Evolutionary conservation across 257 asterid genomes (phyloP).

Genomic region (Nyctanthes arbortristis): DNA sequence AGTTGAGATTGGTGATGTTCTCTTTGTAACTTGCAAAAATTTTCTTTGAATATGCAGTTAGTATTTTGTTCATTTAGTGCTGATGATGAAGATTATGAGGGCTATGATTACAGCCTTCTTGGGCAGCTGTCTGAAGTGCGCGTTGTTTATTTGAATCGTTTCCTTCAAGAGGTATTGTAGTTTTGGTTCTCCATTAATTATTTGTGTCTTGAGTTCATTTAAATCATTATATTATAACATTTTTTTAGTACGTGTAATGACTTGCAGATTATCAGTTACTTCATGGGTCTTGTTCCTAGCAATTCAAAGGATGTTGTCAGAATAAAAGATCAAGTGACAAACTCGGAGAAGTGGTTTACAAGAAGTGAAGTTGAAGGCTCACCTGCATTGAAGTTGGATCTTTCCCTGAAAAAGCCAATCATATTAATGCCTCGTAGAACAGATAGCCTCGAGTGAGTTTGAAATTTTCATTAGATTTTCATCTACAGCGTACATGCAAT

Average conservation of each 20-base stretch:
- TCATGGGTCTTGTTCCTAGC: constrained; percentile 92
- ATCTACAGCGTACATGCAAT: constrained; percentile 1
- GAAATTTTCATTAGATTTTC: constrained; percentile 7
- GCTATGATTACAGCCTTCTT: constrained; percentile 85
- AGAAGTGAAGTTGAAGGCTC: constrained; percentile 90
- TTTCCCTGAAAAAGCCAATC: constrained; percentile 90
- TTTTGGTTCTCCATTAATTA: constrained; percentile 11
- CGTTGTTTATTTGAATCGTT: constrained; percentile 86
- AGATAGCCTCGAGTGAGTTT: constrained; percentile 80
- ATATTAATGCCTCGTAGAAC: constrained; percentile 92
- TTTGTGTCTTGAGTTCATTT: constrained; percentile 11
- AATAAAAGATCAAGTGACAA: constrained; percentile 80
- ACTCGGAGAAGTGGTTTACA: constrained; percentile 76
- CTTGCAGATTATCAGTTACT: constrained; percentile 77
- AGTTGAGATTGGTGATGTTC: constrained; percentile 6
- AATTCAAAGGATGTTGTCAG: constrained; percentile 66
- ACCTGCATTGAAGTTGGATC: constrained; percentile 86
- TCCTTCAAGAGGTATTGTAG: constrained; percentile 78
- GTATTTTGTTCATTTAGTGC: constrained; percentile 77
- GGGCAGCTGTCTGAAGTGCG: constrained; percentile 98
- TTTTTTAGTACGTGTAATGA: constrained; percentile 15
- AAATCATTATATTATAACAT: background rate
- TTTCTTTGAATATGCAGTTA: constrained; percentile 50
- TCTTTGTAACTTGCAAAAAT: constrained; percentile 14
- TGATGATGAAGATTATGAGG: constrained; percentile 90